Percentiles rank a stretch among this genome's conserved stretches.
phyloP scores from a whole-genome alignment of 306 rosid genomes.

The Lagenaria siceraria region DNA sequence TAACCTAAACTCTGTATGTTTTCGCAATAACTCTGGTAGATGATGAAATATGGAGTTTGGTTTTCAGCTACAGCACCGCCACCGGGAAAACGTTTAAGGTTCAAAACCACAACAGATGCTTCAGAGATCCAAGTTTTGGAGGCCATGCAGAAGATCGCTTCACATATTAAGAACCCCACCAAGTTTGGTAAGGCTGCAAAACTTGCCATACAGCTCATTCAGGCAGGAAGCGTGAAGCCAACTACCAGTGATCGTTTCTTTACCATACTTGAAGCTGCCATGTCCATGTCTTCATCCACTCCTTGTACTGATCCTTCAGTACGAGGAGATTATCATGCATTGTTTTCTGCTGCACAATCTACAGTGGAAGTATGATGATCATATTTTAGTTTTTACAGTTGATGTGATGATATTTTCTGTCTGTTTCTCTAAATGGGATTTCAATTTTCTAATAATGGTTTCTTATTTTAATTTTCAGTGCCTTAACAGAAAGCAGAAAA shows the following conservation, averaged over 20 bases:
- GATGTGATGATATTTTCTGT: background rate
- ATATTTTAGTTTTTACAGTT: background rate
- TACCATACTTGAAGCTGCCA: constrained; percentile 66
- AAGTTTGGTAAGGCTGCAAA: constrained; percentile 83
- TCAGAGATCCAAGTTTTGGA: constrained; percentile 70
- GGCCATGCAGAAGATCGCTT: constrained; percentile 89
- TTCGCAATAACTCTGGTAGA: background rate
- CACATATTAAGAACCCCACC: constrained; percentile 68
- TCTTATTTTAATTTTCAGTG: constrained; percentile 26
- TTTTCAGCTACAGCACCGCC: constrained; percentile 30
- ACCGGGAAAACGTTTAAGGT: constrained; percentile 54
- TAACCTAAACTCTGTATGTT: background rate
- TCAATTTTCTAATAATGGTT: background rate
- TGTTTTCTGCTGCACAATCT: constrained; percentile 55
- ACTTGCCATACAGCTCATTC: constrained; percentile 80
- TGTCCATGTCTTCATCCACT: constrained; percentile 59
- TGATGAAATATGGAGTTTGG: constrained; percentile 9
- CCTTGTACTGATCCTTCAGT: constrained; percentile 68
- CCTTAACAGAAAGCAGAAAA: constrained; percentile 64
- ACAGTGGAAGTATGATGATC: constrained; percentile 41
- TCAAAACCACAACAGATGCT: constrained; percentile 80
- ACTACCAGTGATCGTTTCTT: constrained; percentile 53
- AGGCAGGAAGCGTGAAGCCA: constrained; percentile 81
- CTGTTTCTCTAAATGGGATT: background rate
- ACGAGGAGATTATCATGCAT: constrained; percentile 59